These are phyloP conservation scores for Oryza rufipogon DNA, from an alignment of 176 grass and related monocot species.

Conservation along the genomic window DNA sequence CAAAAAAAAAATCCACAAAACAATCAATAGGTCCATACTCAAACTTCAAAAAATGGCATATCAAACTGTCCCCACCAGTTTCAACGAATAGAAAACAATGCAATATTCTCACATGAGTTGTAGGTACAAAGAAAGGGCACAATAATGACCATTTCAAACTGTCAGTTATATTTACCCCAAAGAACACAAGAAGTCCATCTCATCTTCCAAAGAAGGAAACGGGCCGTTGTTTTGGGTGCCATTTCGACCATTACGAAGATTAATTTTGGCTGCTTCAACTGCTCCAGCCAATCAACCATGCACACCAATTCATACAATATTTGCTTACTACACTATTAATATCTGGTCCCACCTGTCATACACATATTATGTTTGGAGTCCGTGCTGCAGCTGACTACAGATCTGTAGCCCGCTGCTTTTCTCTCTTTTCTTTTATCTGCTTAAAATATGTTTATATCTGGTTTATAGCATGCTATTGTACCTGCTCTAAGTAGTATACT, in stretches of 20 bases:
- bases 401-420: no score
- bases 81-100: neutral
- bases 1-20: neutral
- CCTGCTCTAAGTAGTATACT: no score
- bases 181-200: constrained; percentile 9
- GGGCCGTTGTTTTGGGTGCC: constrained; percentile 5
- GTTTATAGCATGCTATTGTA: no score
- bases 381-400: no score
- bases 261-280: neutral
- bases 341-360: no score
- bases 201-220: constrained; percentile 22
- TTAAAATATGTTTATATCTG: no score
- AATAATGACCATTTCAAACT: neutral
- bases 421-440: no score
- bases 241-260: neutral
- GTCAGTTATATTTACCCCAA: neutral
- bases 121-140: neutral
- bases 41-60: no score
- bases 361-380: no score
- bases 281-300: neutral
- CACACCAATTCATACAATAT: neutral
- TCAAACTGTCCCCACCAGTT: neutral
- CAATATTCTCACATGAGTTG: neutral
- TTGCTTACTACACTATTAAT: no score
- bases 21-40: neutral